Conservation (phyloP, 106 monocot genomes). For the Dioscorea alata region DNA sequence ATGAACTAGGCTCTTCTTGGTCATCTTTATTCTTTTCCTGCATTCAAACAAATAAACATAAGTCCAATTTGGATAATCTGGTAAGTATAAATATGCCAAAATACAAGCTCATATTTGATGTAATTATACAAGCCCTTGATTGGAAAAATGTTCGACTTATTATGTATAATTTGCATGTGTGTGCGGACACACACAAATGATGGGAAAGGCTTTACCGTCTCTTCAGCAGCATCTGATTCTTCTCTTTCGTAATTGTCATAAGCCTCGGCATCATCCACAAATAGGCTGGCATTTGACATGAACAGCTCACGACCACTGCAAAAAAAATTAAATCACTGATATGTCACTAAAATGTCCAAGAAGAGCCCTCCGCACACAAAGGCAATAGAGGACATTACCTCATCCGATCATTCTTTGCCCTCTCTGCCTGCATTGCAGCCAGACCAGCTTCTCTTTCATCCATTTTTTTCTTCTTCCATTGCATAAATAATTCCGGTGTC, state of each 20-base stretch:
- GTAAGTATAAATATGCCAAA: too few species aligned
- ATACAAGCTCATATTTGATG: too few species aligned
- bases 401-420: conserved; percentile 99
- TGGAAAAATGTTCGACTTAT: too few species aligned
- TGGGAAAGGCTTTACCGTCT: conserved; percentile 24
- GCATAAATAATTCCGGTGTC: conserved; percentile 75
- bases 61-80: too few species aligned
- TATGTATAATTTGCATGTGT: too few species aligned
- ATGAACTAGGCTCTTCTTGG: conserved; percentile 46
- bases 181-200: too few species aligned
- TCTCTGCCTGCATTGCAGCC: conserved; percentile 70
- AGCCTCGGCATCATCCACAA: conserved; percentile 92
- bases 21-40: conserved; percentile 32
- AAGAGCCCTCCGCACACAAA: neutral
- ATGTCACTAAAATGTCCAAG: neutral
- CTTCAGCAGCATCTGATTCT: conserved; percentile 34
- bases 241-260: conserved; percentile 86
- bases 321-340: conserved; percentile 9
- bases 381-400: conserved; percentile 38
- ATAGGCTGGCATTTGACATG: conserved; percentile 80
- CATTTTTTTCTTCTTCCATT: conserved; percentile 89
- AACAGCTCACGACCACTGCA: conserved; percentile 98
- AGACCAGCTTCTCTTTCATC: conserved; percentile 79
- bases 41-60: conserved; percentile 4
- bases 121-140: too few species aligned